phyloP scores from a whole-genome alignment of 805 yeast species.

The Starmerella sp. region DNA sequence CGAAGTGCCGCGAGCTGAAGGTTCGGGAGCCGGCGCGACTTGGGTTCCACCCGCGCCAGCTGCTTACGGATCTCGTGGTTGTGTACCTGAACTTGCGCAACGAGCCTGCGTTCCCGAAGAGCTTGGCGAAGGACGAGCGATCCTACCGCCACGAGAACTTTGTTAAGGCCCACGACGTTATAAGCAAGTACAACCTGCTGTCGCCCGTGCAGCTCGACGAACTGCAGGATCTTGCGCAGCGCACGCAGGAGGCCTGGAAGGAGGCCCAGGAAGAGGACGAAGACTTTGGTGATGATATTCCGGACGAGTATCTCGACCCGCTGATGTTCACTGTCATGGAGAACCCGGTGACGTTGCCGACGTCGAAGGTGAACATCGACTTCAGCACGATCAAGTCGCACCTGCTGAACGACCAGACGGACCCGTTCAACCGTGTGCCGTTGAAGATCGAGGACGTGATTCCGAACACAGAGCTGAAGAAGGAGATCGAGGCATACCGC shows the following conservation, averaged over 20 bases:
- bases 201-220: conserved; percentile 42
- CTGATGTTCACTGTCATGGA: conserved; percentile 91
- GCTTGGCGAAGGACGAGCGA: conserved; percentile 86
- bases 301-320: conserved; percentile 95
- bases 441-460: conserved; percentile 76
- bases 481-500: conserved; percentile 50
- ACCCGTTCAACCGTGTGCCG: conserved; percentile 93
- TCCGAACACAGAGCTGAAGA: conserved; percentile 61
- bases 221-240: conserved; percentile 59
- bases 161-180: conserved; percentile 55
- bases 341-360: conserved; percentile 90
- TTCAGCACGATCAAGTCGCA: conserved; percentile 88
- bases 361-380: conserved; percentile 75
- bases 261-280: conserved; percentile 67
- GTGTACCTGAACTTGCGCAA: conserved; percentile 62
- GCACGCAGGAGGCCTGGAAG: conserved; percentile 21
- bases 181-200: conserved; percentile 45
- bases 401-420: conserved; percentile 85
- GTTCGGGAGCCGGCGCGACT: conserved; percentile 76
- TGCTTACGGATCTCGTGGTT: conserved; percentile 57
- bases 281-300: conserved; percentile 78
- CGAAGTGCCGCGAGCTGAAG: conserved; percentile 77
- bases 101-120: conserved; percentile 55
- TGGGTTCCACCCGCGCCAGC: conserved; percentile 65
- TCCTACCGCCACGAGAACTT: conserved; percentile 65